Base-by-base conservation (phyloP, 352 stramenopile genomes). In the Globisporangium paddicum region DNA sequence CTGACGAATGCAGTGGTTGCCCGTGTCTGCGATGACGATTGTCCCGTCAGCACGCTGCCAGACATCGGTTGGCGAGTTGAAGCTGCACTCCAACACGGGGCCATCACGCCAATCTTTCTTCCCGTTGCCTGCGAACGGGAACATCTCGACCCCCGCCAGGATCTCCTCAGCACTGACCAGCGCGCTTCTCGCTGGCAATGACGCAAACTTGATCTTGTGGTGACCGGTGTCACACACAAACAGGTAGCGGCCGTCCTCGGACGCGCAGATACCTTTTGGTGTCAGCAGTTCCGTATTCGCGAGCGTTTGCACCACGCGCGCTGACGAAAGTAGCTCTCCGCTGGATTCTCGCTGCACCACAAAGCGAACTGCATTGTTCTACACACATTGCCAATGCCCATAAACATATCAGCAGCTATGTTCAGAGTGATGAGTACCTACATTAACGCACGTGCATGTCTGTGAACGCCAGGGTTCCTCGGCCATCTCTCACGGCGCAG, bases 161-260 rank as follows among this genome's bases (percentile, higher is more conserved):
- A 65, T 26, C 2, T 38, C 44, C 16, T 54, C 47, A 5, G 62
- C 32, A 16, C 59, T 56, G 5, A 30, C 44, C 7, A 82, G 52
- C 5, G 45, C 62, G 13, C 63, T 77, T 21, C 45, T 66, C 11
- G 52, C 64, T 0, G 76, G 66, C 25, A 86, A 16, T 9, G 68
- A 64, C 19, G 67, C 77, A 28, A 82, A 70, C 47, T 80, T 79
- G 60, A 86, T 72, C 47, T 61, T 71, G 62, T 82, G 69, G 58
- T 86, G 73, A 1, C 77, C 77, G 9, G 72, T 73, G 60, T 84
- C 77, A 14, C 73, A 84, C 37, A 84, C 72, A 56, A 84, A 82
- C 55, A 86, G 47, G 38, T 80, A 70, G 11, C 68, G 60, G 0
- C 62, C 63, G 35, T 84, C 72, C 40, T 64, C 54, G 9, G 76